Base-by-base conservation (phyloP, 164 flowering plant genomes). In the Litsea cubeba region DNA sequence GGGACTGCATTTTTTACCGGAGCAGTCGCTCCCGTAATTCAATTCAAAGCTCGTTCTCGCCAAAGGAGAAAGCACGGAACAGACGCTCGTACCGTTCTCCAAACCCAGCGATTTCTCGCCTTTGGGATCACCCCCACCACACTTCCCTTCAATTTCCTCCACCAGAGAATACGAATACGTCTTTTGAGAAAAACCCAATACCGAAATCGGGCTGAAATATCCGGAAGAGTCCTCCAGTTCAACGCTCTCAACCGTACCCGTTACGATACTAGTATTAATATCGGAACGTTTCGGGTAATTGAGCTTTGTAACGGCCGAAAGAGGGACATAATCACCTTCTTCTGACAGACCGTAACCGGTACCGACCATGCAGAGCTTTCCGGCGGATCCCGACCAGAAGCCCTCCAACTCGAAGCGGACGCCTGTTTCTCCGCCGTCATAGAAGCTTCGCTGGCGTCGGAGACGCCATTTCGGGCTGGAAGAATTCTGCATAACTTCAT, bases 281-380 rank as follows among this genome's bases (percentile, higher is more conserved):
- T 69, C 82, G 7, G 86, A 81, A 72, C 58, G 77, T 30, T 49
- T 78, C 0, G 82, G 69, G 77, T 78, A 84, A 50, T 78, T 65
- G 30, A 88, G 81, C 87, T 85, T 86, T 20, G 88, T 80, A 62
- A 86, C 83, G 71, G 74, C 83, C 51, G 76, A 69, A 73, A 83
- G 78, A 60, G 75, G 25, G 46, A 81, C 75, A 2, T 25, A 11
- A 5, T 79, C 76, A 82, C 86, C 89, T 77, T 75, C 71, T 26
- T 50, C 71, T 5, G 76, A 54, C n/a, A 50, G 57, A 23, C 66
- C 58, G 30, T 24, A 50, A 30, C 80, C 81, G 2, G 81, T 76
- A 58, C 92, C 93, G 22, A 88, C 85, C 90, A 87, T 78, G 76
- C 93, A 91, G 24, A 89, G 83, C 74, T 75, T 79, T 74, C 88